Evolutionary conservation across 2,329 filamentous ascomycete genomes (phyloP).

Genomic region (Fonsecaea monophora): DNA sequence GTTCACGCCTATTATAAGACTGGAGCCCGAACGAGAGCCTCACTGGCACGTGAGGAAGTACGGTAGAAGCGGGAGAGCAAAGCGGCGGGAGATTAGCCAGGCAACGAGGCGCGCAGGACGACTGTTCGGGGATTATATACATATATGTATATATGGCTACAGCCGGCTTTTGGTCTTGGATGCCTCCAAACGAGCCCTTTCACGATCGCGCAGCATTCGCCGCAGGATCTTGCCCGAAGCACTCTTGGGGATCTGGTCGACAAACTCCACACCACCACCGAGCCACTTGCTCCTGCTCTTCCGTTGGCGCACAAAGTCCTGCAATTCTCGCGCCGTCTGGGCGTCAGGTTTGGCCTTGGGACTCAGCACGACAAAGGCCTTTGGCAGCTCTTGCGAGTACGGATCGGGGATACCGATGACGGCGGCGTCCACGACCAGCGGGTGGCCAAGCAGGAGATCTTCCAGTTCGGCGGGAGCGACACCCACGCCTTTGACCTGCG

Average conservation of each 20-base stretch:
- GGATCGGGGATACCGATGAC: conserved; percentile 63
- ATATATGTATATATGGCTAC: not conserved
- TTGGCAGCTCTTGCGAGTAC: conserved; percentile 63
- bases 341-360: conserved; percentile 31
- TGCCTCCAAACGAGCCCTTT: not conserved
- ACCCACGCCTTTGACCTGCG: conserved; percentile 66
- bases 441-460: conserved; percentile 65
- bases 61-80: no score
- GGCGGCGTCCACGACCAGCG: conserved; percentile 63
- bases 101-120: no score
- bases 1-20: not conserved
- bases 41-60: no score
- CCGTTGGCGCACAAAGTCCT: conserved; percentile 68
- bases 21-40: no score
- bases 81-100: no score
- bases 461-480: conserved; percentile 70
- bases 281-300: conserved; percentile 63
- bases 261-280: conserved; percentile 45
- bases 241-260: conserved; percentile 45
- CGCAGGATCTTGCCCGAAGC: conserved; percentile 48
- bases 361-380: conserved; percentile 61
- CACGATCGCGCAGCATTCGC: conserved; percentile 44
- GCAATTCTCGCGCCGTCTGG: conserved; percentile 47
- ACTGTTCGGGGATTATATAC: not conserved
- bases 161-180: not conserved